phyloP scores from a whole-genome alignment of 495 filamentous ascomycete genomes.

The Apodospora peruviana region DNA sequence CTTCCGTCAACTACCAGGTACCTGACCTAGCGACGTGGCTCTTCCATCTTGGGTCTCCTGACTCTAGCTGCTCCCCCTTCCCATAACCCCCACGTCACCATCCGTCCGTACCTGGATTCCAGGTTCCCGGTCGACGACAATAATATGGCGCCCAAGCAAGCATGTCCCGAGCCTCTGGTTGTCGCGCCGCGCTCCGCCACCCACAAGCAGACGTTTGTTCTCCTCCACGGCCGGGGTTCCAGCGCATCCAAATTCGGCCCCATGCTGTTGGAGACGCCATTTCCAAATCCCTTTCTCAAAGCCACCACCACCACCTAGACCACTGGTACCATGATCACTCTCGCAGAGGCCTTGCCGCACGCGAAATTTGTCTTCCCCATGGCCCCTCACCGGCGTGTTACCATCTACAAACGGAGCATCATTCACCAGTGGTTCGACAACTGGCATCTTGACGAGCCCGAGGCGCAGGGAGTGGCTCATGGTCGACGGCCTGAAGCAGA shows the following conservation, averaged over 20 bases:
- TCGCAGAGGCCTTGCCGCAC: conserved; percentile 19
- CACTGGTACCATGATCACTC: not conserved
- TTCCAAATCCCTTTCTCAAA: too few species aligned
- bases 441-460: conserved; percentile 34
- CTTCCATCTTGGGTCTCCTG: too few species aligned
- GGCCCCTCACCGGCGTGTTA: conserved; percentile 38
- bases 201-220: conserved; percentile 40
- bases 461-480: conserved; percentile 24
- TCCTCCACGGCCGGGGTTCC: conserved; percentile 47
- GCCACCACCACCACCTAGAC: conserved; percentile 1
- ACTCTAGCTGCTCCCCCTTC: too few species aligned
- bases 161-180: conserved; percentile 25
- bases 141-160: conserved; percentile 6
- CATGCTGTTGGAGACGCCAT: conserved; percentile 16
- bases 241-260: conserved; percentile 27
- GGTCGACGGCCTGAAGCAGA: conserved; percentile 39
- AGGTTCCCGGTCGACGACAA: too few species aligned
- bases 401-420: conserved; percentile 35
- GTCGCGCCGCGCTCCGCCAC: conserved; percentile 12
- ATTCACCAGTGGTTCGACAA: conserved; percentile 55
- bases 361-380: conserved; percentile 41
- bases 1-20: too few species aligned
- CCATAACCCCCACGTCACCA: too few species aligned
- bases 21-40: too few species aligned
- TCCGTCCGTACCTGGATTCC: too few species aligned